Base-by-base conservation (phyloP, 768 basidiomycete species). In the Tricholoma sp. region DNA sequence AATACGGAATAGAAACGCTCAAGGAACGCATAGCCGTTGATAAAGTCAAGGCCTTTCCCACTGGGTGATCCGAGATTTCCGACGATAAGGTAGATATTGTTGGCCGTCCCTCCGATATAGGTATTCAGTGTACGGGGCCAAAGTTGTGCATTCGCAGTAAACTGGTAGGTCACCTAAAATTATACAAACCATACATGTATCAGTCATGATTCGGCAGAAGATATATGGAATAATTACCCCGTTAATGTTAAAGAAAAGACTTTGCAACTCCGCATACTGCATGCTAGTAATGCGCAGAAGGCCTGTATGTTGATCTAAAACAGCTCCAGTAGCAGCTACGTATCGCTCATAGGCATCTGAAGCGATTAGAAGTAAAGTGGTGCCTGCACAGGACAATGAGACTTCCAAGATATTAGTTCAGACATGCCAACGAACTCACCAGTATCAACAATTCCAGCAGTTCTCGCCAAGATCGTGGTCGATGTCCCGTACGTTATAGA, bases 1-100 rank as follows among this genome's bases (percentile, higher is more conserved):
- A 71, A 86, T 37, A 85, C 84, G 31, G 80, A 74, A 71, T 86
- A 87, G 77, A 82, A 87, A 13, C 86, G 81, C 68, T 76, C 74
- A 28, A 84, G 71, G 75, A 81, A 84, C 4, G 68, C 61, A 63
- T 72, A 74, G 15, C 83, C 80, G 66, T 82, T 76, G 66, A 85
- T 74, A 59, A 84, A 82, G 69, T 82, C 80, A 15, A 84, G 66
- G 12, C 80, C 83, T 57, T 73, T n/a, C 48, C 78, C 80, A 9
- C 71, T 63, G n/a, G 61, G 59, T 1, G 69, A 59, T 31, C 81
- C 82, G 36, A 78, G 58, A 64, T 73, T 31, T 62, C 50, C 68
- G 55, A 74, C 70, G 51, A 76, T 66, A 31, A 74, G 68, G 53
- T 75, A 76, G 32, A 74, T 65, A 47, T 56, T 59, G 55, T 57